A percentile compares a stretch with the other conserved stretches of the same genome.
phyloP scores from a whole-genome alignment of 2,329 filamentous ascomycete species.

The Penicillium rolfsii region DNA sequence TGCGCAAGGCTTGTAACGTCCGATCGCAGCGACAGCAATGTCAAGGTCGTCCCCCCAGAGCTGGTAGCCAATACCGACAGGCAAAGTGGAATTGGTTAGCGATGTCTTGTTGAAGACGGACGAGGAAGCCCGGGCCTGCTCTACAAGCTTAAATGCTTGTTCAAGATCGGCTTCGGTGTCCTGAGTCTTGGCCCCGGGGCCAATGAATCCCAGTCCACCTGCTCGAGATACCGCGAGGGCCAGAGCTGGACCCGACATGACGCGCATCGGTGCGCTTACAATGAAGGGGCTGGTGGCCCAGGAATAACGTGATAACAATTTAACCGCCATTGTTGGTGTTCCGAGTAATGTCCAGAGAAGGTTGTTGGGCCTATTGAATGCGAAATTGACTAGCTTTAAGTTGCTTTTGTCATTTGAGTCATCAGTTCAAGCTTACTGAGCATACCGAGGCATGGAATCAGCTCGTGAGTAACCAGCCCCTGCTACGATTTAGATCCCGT shows the following conservation, averaged over 20 bases:
- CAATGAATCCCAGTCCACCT: conserved; percentile 60
- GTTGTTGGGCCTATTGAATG: background rate
- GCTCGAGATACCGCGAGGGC: conserved; percentile 64
- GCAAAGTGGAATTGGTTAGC: conserved; percentile 30
- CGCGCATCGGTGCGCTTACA: conserved; percentile 70
- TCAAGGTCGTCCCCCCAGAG: conserved; percentile 46
- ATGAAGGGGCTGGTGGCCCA: conserved; percentile 66
- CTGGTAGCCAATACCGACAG: conserved; percentile 49
- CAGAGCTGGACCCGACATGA: conserved; percentile 61
- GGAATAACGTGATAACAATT: conserved; percentile 52
- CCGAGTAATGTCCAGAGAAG: background rate
- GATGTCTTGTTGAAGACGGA: conserved; percentile 6
- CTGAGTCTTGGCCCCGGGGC: conserved; percentile 56
- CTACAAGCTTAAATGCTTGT: conserved; percentile 33
- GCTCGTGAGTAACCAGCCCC: background rate
- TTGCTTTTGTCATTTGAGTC: background rate
- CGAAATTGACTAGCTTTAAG: background rate
- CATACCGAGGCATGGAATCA: background rate
- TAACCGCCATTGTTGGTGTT: conserved; percentile 19
- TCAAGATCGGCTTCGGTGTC: conserved; percentile 39
- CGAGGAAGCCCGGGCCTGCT: conserved; percentile 14
- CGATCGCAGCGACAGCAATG: conserved; percentile 34
- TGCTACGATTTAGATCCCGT: background rate
- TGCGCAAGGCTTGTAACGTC: conserved; percentile 44
- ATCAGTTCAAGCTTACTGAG: background rate